These are phyloP conservation scores for Colletotrichum sp. DNA, from an alignment of 2,329 filamentous ascomycete species.

Conservation along the genomic window DNA sequence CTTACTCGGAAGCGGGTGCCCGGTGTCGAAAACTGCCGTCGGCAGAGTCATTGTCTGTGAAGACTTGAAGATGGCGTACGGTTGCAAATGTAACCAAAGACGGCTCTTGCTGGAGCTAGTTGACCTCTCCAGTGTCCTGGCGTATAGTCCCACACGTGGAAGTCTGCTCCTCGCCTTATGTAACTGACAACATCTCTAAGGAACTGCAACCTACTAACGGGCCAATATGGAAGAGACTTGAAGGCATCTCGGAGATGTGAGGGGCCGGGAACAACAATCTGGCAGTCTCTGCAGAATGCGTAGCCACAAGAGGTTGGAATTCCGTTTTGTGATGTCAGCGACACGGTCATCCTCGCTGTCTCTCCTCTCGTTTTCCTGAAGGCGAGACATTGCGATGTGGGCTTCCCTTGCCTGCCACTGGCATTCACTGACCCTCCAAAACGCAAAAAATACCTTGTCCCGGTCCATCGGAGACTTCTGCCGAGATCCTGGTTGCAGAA, in stretches of 20 bases:
- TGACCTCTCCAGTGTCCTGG: background rate
- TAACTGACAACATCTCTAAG: background rate
- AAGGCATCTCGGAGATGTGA: background rate
- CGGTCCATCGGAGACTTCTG: background rate
- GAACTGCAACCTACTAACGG: background rate
- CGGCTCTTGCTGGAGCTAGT: background rate
- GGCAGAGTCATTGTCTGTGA: background rate
- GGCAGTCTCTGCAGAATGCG: background rate
- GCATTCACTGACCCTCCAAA: background rate
- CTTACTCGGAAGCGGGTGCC: background rate
- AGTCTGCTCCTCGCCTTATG: background rate
- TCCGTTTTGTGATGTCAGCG: slow-evolving; percentile 3
- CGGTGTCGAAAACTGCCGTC: background rate
- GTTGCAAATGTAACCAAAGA: background rate
- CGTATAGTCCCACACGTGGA: background rate
- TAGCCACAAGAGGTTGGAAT: background rate
- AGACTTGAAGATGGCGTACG: background rate
- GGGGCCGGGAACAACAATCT: background rate
- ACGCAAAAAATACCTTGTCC: background rate
- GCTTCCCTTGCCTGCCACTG: slow-evolving; percentile 1
- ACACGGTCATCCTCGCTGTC: background rate
- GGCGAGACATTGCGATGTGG: background rate
- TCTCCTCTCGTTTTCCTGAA: background rate
- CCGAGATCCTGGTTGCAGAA: background rate
- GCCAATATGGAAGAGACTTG: background rate